Evolutionary conservation across 306 rosid genomes (phyloP), one percentile per base, ranked within the genome.

Genomic region (Quercus alba): DNA sequence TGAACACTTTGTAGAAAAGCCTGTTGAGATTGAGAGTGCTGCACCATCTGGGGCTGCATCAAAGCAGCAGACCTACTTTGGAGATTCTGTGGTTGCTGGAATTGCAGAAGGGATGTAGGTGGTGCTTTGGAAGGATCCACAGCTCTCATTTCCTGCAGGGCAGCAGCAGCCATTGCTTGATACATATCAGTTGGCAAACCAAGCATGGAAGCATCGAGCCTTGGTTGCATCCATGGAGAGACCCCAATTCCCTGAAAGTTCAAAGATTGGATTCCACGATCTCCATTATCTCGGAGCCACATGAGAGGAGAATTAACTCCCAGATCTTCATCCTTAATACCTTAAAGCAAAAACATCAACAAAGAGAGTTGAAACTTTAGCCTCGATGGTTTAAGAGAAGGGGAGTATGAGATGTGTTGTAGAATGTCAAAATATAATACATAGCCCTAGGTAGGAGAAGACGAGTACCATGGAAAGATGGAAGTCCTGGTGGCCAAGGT

Each of bases 141-240:
- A 3, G 81, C 80, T 86, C 99, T 87, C 89, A 90, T 93, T 75
- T 95, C 99, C 85, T 93, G 99, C 73, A 91, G 92, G 19, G 97
- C 97, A 59, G 98, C 93, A 69, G 99, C 91, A 61, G 98, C 96
- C 85, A 90, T 92, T 59, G 96, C 94, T 81, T 95, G 99, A 83
- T 91, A 91, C 90, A 93, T 78, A 66, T 95, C 99, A 17, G 97
- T 69, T 73, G 87, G 98, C 92, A 93, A 49, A 73, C 92, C 93
- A 67, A 90, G 83, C 92, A 95, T 77, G 72, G 97, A 84, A 33
- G 92, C 87, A 75, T 95, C 98, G 51, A 91, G 81, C 85, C 98
- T 88, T 26, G 91, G 94, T 85, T 91, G 99, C 97, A 93, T 89
- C 97, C 98, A 95, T 74, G 98, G 94, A 57, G 86, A 75, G 75